Evolutionary conservation across 2,329 filamentous ascomycete genomes (phyloP), one percentile per base, ranked within the genome.

Genomic region (Claviceps sorghi): DNA sequence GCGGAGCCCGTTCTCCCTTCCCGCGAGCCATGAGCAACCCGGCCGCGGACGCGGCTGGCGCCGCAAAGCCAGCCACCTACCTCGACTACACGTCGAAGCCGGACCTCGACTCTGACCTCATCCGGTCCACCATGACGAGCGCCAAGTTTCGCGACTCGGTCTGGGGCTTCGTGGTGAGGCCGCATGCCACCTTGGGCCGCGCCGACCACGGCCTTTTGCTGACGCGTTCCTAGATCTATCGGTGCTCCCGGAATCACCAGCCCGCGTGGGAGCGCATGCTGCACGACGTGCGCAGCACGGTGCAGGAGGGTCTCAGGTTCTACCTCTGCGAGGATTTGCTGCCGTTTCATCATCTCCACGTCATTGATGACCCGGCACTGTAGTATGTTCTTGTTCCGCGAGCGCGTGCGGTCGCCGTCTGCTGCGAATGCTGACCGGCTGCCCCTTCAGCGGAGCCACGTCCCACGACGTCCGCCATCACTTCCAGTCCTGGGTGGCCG

Each of bases 141-240:
- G 21, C 3, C 21, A 43, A 43, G 48, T 43, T 50, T 43, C 40
- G 40, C 40, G 48, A 50, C 34, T 50, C 48, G 10, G 41, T n/a
- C 48, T 50, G 48, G 48, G 48, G 48, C 22, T 43, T 50, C 9
- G 48, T 50, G 38, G 40, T 50, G 43, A 50, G 48, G 32, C 48
- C 22, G 2, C 32, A 34, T 26, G 26, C 5, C 5, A 3, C 26
- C 26, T 26, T 5, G 3, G 3, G 26, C 26, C 26, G 3, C 26
- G 26, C 26, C 26, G 26, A 26, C 26, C 26, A 3, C 26, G 3
- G 38, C 36, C n/a, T 49, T 10, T 15, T 8, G 26, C 22, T 50
- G n/a, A 51, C 49, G 32, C 32, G 8, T 40, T 32, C n/a, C n/a
- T 30, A 51, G 41, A 51, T 50, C 38, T 51, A 51, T 46, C 49